Evolutionary conservation across 495 filamentous ascomycete species (phyloP).

Genomic region (Aspergillus sparsus): DNA sequence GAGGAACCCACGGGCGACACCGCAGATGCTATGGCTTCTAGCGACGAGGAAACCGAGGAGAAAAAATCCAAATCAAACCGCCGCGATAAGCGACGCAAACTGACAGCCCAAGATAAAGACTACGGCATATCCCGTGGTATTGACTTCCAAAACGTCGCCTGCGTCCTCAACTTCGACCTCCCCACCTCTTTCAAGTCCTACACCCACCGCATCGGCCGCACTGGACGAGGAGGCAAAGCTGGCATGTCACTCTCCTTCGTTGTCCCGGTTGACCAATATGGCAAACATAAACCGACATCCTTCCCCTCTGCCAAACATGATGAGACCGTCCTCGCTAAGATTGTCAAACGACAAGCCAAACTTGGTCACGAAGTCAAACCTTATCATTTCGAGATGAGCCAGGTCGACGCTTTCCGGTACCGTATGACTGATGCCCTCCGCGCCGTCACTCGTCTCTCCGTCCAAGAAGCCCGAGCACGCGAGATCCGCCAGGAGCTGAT

Average conservation of each 20-base stretch:
- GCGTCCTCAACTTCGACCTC: slow-evolving; percentile 96
- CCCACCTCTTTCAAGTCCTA: slow-evolving; percentile 88
- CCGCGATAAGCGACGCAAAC: slow-evolving; percentile 63
- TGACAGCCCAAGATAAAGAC: slow-evolving; percentile 68
- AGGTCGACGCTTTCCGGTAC: slow-evolving; percentile 91
- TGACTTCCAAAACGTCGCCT: slow-evolving; percentile 93
- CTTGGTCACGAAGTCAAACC: slow-evolving; percentile 76
- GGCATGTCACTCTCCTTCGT: slow-evolving; percentile 97
- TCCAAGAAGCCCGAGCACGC: slow-evolving; percentile 84
- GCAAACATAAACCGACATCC: slow-evolving; percentile 86
- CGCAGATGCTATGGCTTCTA: slow-evolving; percentile 33
- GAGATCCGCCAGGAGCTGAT: slow-evolving; percentile 88
- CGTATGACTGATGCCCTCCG: slow-evolving; percentile 88
- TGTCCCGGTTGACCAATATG: slow-evolving; percentile 73
- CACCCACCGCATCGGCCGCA: slow-evolving; percentile 92
- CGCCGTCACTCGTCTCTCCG: slow-evolving; percentile 75
- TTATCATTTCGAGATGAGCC: slow-evolving; percentile 92
- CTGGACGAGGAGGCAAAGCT: slow-evolving; percentile 82
- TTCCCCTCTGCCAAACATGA: slow-evolving; percentile 73
- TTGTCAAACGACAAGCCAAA: slow-evolving; percentile 69
- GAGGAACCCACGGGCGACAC: slow-evolving; percentile 23
- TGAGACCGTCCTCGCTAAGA: slow-evolving; percentile 75
- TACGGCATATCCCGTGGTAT: slow-evolving; percentile 92
- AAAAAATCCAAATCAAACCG: slow-evolving; percentile 27
- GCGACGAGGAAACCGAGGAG: slow-evolving; percentile 33